Percentiles rank a stretch among this genome's conserved stretches.
Evolutionary conservation across 371 early-diverging fungal species (phyloP).

Genomic region (Mortierella sp.): DNA sequence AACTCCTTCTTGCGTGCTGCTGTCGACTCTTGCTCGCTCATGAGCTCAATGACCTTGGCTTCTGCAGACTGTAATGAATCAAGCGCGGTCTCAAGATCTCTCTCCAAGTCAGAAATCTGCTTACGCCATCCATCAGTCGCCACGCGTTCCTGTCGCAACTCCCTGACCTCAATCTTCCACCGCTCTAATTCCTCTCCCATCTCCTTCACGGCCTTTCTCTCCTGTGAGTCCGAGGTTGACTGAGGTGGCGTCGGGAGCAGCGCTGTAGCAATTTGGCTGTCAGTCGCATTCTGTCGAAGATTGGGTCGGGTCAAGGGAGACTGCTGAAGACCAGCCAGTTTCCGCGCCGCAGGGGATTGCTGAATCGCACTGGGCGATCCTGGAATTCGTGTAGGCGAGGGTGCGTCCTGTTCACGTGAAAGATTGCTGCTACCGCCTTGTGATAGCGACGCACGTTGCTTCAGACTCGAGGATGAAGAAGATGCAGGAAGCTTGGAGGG

Average conservation of each 20-base stretch:
- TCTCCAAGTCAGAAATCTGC: slow-evolving; percentile 41
- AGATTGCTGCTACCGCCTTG: not conserved
- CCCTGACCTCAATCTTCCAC: slow-evolving; percentile 36
- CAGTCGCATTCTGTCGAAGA: slow-evolving; percentile 3
- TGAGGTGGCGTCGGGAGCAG: not conserved
- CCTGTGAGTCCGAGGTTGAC: slow-evolving; percentile 14
- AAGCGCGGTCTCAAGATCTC: slow-evolving; percentile 48
- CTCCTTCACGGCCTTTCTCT: slow-evolving; percentile 15
- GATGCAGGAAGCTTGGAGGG: slow-evolving; percentile 12
- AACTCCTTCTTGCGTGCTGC: slow-evolving; percentile 12
- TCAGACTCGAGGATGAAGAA: not conserved
- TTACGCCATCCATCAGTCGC: slow-evolving; percentile 31
- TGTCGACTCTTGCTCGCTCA: slow-evolving; percentile 19
- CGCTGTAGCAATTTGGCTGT: slow-evolving; percentile 14
- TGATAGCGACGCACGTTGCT: slow-evolving; percentile 18
- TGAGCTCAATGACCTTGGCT: slow-evolving; percentile 24
- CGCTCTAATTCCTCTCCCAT: slow-evolving; percentile 46
- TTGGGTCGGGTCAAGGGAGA: slow-evolving; percentile 15
- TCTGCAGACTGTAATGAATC: slow-evolving; percentile 42
- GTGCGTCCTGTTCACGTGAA: slow-evolving; percentile 11
- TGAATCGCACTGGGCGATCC: slow-evolving; percentile 18
- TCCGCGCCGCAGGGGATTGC: slow-evolving; percentile 15
- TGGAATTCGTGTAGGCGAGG: slow-evolving; percentile 19
- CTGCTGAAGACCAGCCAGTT: slow-evolving; percentile 15
- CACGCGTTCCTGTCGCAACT: slow-evolving; percentile 19